These are phyloP conservation scores for Platismatia glauca DNA, from an alignment of 495 filamentous ascomycete species.

Conservation along the genomic window DNA sequence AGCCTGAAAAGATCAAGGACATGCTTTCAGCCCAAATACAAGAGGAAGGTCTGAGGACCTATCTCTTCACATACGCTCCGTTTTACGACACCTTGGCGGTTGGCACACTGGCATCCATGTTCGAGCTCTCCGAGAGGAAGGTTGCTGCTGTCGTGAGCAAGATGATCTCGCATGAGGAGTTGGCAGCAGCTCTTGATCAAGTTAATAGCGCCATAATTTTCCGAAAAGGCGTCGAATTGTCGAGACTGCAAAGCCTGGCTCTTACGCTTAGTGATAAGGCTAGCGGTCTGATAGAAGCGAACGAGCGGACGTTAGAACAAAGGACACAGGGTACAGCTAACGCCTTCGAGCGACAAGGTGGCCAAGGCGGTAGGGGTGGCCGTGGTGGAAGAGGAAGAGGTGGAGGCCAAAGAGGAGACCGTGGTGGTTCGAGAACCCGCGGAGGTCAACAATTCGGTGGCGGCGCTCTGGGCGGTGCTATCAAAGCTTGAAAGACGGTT, in stretches of 20 bases:
- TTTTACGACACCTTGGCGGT: slow-evolving; percentile 97
- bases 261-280: slow-evolving; percentile 94
- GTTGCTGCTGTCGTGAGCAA: slow-evolving; percentile 91
- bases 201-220: slow-evolving; percentile 97
- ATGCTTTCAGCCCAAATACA: slow-evolving; percentile 98
- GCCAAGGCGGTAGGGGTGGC: slow-evolving; percentile 65
- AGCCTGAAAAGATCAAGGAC: slow-evolving; percentile 80
- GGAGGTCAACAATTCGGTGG: slow-evolving; percentile 53
- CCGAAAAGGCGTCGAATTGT: slow-evolving; percentile 97
- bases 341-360: slow-evolving; percentile 83
- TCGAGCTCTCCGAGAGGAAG: slow-evolving; percentile 84
- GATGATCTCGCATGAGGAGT: slow-evolving; percentile 99
- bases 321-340: slow-evolving; percentile 91
- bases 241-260: slow-evolving; percentile 87
- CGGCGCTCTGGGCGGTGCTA: slow-evolving; percentile 55
- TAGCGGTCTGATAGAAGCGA: slow-evolving; percentile 86
- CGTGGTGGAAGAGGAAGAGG: slow-evolving; percentile 53
- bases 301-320: slow-evolving; percentile 94
- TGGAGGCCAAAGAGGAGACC: slow-evolving; percentile 60
- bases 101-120: slow-evolving; percentile 80
- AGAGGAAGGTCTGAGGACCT: slow-evolving; percentile 94
- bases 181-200: slow-evolving; percentile 92
- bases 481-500: slow-evolving; percentile 45
- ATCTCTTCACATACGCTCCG: slow-evolving; percentile 98
- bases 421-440: slow-evolving; percentile 42